Evolutionary conservation across 2,329 filamentous ascomycete species (phyloP), one percentile per base, ranked within the genome.

Genomic region (Nothomitra cinnamomea): DNA sequence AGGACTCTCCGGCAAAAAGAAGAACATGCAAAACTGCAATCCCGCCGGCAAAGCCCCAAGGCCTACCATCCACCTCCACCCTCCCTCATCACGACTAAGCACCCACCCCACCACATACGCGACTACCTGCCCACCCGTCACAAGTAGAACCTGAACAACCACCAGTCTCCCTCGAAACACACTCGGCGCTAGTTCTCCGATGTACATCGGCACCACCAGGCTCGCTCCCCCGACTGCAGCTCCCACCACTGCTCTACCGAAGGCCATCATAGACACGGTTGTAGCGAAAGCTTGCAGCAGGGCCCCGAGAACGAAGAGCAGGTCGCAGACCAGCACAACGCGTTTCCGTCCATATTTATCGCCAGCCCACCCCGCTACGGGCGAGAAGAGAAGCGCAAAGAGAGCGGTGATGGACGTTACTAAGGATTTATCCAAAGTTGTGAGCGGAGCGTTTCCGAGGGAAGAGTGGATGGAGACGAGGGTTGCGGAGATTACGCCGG

Each of bases 61-160:
- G 0, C 89, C 89, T 0, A 95, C 88, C 78, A 95, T 89, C 82
- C 85, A 94, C 51, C 87, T 74, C 89, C 90, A 96, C 1, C 84
- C 87, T 12, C 74, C 76, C 6, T 60, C 56, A 6, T 76, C 73
- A 8, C 57, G 57, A 4, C 79, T 75, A 48, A 94, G 82, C 0
- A 74, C 66, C 83, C 85, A 95, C 1, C 90, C 90, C 5, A 88
- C 69, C 1, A 94, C 64, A 66, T 95, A 95, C 1, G 90, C 89
- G 19, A 94, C 77, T 1, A 95, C 85, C 67, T 95, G 89, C 0
- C 90, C 90, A 10, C 85, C 72, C 0, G 89, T 95, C 54, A 95
- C 83, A 60, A 94, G 88, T 21, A 95, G 70, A 24, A 83, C 80
- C 56, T 87, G 82, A 54, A 92, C 77, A 1, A 87, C 94, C 2